phyloP scores from a whole-genome alignment of 805 yeast genomes.

The Debaryomyces prosopidis region DNA sequence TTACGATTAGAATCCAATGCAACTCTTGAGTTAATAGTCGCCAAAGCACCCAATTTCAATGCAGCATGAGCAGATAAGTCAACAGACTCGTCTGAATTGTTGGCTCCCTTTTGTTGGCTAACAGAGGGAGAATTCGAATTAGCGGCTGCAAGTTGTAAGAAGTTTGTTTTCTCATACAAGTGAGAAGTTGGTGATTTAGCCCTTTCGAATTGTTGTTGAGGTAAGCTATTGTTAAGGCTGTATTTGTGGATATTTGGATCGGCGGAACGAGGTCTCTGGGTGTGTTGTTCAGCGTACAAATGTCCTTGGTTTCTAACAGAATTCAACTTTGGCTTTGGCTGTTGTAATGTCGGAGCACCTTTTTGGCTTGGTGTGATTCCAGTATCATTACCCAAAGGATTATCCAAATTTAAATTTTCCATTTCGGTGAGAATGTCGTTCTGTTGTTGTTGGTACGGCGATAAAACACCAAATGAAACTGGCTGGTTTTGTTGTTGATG shows the following conservation, averaged over 20 bases:
- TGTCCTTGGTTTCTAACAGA: constrained; percentile 18
- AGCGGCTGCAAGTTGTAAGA: constrained; percentile 37
- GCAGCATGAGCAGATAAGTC: constrained; percentile 39
- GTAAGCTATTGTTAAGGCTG: constrained; percentile 2
- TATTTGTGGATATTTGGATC: constrained; percentile 37
- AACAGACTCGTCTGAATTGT: constrained; percentile 21
- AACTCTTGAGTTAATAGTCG: constrained; percentile 61
- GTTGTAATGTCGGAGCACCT: constrained; percentile 23
- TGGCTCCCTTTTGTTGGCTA: constrained; percentile 13
- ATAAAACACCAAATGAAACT: constrained; percentile 3
- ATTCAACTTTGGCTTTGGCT: constrained; percentile 43
- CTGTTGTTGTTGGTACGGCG: constrained; percentile 10
- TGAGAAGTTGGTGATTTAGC: constrained; percentile 43
- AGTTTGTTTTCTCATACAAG: constrained; percentile 44
- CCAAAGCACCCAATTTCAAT: constrained; percentile 65
- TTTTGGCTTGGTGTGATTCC: constrained; percentile 7
- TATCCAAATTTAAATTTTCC: constrained; percentile 15
- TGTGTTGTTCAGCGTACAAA: constrained; percentile 18
- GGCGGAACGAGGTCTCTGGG: constrained; percentile 46
- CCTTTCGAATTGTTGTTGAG: constrained; percentile 27
- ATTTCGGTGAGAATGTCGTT: constrained; percentile 16
- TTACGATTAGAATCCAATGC: constrained; percentile 45
- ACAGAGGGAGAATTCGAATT: constrained; percentile 19
- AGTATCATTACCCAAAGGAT: constrained; percentile 4
- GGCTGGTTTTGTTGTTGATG: constrained; percentile 2